Evolutionary conservation across 2,329 filamentous ascomycete species (phyloP).

Genomic region (Blumeriella jaapii): DNA sequence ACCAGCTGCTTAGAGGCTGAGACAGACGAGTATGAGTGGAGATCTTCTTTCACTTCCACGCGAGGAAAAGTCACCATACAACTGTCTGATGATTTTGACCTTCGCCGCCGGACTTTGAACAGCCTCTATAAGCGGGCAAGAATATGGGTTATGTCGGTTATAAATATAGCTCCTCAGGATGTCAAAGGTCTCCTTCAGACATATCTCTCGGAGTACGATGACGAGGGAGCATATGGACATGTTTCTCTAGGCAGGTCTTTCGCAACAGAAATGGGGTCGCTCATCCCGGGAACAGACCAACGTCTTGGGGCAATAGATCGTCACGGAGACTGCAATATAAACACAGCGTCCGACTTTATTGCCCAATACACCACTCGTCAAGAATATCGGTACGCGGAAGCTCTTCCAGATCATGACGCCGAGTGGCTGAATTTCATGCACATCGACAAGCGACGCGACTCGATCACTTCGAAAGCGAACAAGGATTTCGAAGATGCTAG

Average conservation of each 20-base stretch:
- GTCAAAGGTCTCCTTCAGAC: conserved; percentile 93
- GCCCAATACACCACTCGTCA: conserved; percentile 95
- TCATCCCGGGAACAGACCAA: conserved; percentile 78
- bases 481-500: conserved; percentile 46
- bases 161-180: conserved; percentile 80
- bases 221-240: conserved; percentile 83
- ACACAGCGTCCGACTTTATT: conserved; percentile 90
- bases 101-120: conserved; percentile 69
- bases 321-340: conserved; percentile 63
- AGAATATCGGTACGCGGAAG: conserved; percentile 83
- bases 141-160: conserved; percentile 66
- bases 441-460: conserved; percentile 35
- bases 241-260: conserved; percentile 89
- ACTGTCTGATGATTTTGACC: conserved; percentile 84
- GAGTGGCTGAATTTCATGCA: conserved; percentile 53
- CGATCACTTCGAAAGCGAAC: conserved; percentile 34
- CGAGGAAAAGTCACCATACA: conserved; percentile 73
- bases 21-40: conserved; percentile 84
- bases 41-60: conserved; percentile 65
- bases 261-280: conserved; percentile 80
- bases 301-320: conserved; percentile 71
- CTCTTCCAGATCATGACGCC: conserved; percentile 54
- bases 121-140: conserved; percentile 66
- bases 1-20: conserved; percentile 87
- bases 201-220: conserved; percentile 88